Conservation (phyloP, 2,329 filamentous ascomycete species). For the Oidium heveae region DNA sequence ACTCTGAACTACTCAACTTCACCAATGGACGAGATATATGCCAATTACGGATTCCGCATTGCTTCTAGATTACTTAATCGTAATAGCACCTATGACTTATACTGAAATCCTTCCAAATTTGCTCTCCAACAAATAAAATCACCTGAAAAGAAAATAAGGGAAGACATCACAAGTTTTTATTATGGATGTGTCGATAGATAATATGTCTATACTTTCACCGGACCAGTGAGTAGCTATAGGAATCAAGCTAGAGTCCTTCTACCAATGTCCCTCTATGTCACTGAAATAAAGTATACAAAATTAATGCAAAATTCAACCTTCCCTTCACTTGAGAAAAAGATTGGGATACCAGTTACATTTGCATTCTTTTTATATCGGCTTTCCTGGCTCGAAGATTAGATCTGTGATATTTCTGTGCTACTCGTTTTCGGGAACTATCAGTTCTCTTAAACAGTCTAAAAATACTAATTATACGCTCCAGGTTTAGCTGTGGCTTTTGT, state of each 20-base stretch:
- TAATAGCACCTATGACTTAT: too few relatives aligned
- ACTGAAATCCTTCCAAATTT: too few relatives aligned
- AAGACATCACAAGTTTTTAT: neutral
- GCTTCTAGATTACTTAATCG: too few relatives aligned
- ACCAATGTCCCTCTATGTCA: neutral
- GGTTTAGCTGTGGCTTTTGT: slow-evolving; percentile 3
- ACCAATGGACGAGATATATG: too few relatives aligned
- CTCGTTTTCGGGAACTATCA: neutral
- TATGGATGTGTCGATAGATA: neutral
- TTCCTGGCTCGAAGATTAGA: neutral
- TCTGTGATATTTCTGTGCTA: neutral
- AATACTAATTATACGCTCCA: neutral
- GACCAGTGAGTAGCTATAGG: neutral
- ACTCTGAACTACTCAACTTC: too few relatives aligned
- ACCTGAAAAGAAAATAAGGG: neutral
- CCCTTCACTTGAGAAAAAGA: neutral
- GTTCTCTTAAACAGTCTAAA: neutral
- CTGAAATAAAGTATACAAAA: neutral
- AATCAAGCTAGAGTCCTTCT: neutral
- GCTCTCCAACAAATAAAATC: too few relatives aligned
- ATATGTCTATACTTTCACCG: neutral
- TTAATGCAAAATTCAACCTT: neutral
- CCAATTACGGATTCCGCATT: too few relatives aligned
- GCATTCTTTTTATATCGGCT: neutral
- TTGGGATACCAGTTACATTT: slow-evolving; percentile 1